Percentiles rank a stretch among this genome's conserved stretches.
phyloP scores from a whole-genome alignment of 2,329 filamentous ascomycete species.

The Aschersonia sp. region DNA sequence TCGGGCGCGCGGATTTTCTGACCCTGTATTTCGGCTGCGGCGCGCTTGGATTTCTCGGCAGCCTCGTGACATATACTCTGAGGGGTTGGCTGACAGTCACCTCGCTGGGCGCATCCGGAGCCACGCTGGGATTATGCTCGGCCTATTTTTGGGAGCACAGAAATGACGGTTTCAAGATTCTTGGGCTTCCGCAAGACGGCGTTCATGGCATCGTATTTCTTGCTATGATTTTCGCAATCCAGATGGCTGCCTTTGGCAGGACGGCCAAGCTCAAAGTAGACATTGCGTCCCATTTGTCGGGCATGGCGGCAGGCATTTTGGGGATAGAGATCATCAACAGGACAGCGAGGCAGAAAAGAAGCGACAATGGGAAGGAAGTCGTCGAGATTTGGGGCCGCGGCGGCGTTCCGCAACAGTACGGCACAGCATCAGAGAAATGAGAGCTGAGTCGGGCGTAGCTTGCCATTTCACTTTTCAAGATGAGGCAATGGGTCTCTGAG shows the following conservation, averaged over 20 bases:
- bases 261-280: conserved; percentile 28
- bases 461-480: too few relatives aligned
- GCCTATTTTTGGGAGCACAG: conserved; percentile 48
- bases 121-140: conserved; percentile 43
- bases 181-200: conserved; percentile 42
- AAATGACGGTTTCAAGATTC: conserved; percentile 39
- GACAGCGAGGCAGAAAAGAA: conserved; percentile 6
- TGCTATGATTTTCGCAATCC: conserved; percentile 32
- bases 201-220: conserved; percentile 41
- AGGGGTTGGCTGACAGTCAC: conserved; percentile 29
- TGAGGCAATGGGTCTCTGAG: too few relatives aligned
- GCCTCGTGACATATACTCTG: conserved; percentile 35
- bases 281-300: conserved; percentile 36
- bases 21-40: conserved; percentile 50
- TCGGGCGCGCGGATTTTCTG: conserved; percentile 54
- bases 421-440: not conserved
- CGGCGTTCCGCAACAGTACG: not conserved
- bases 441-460: not conserved
- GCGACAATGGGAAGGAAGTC: conserved; percentile 4
- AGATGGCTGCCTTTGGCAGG: conserved; percentile 31
- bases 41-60: conserved; percentile 41
- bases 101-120: conserved; percentile 53
- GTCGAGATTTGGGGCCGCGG: conserved; percentile 5
- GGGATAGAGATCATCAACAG: conserved; percentile 21
- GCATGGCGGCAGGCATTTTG: conserved; percentile 31